These are phyloP conservation scores for Leptosphaerulina australis DNA, from an alignment of 2,329 filamentous ascomycete species.

Conservation along the genomic window DNA sequence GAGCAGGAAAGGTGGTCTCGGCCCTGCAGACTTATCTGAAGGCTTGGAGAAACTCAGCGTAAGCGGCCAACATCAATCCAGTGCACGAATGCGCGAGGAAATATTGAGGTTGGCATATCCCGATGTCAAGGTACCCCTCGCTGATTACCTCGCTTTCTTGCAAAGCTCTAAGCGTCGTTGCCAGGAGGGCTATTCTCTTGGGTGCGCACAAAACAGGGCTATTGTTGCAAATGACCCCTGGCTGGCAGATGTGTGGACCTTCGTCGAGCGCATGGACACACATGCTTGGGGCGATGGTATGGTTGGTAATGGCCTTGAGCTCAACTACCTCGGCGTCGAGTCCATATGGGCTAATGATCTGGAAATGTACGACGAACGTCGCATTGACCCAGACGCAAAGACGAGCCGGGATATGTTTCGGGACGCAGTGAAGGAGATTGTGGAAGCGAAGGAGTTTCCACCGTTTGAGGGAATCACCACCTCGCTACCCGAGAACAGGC, in stretches of 20 bases:
- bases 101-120: conserved; percentile 47
- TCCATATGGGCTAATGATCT: conserved; percentile 74
- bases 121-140: conserved; percentile 38
- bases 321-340: conserved; percentile 76
- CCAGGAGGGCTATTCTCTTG: conserved; percentile 61
- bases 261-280: conserved; percentile 69
- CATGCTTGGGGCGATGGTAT: conserved; percentile 72
- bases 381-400: conserved; percentile 45
- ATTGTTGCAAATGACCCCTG: conserved; percentile 75
- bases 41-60: conserved; percentile 39
- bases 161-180: conserved; percentile 59
- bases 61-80: conserved; percentile 36
- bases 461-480: conserved; percentile 69
- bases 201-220: conserved; percentile 68
- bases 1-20: conserved; percentile 36
- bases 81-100: conserved; percentile 46
- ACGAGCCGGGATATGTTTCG: conserved; percentile 63
- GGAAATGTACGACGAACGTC: conserved; percentile 56
- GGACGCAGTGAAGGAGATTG: conserved; percentile 65
- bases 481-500: conserved; percentile 70
- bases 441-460: conserved; percentile 66
- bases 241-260: conserved; percentile 80
- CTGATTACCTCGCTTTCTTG: conserved; percentile 44
- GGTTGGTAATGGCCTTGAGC: conserved; percentile 69
- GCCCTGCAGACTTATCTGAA: conserved; percentile 33